Evolutionary conservation across 116 monocot genomes (phyloP), one percentile per base, ranked within the genome.

Genomic region (Zostera marina): DNA sequence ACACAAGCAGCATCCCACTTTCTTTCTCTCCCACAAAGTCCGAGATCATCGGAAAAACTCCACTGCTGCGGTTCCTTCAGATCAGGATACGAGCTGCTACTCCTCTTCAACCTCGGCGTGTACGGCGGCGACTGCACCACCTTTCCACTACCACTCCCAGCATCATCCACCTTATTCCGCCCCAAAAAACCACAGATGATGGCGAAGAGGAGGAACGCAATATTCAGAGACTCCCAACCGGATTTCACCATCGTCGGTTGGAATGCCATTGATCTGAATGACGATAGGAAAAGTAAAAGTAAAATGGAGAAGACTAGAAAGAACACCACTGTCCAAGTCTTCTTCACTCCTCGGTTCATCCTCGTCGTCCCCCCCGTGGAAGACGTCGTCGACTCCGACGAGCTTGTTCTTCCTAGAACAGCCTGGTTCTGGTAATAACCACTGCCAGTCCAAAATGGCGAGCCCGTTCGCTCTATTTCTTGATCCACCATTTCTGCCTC

Each of bases 61-160:
- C 77, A 70, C 15, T 21, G 60, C 17, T 51, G 42, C 72, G 21
- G 14, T 22, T 67, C 71, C 54, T 78, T 65, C 42, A 93, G 70
- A 60, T 93, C 88, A 10, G 84, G 81, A 56, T 88, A 84, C 4
- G 88, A 88, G 68, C 77, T 77, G 66, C 74, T 81, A 58, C 65
- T 81, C 64, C 72, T 66, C 70, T 76, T 72, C 67, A 75, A 59
- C 21, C 79, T 58, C 41, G 71, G 47, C 42, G 57, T 62, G 54
- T 11, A 17, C 54, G 41, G 46, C 13, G 14, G 54, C 51, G 61
- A 41, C 20, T 24, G 5, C 17, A 21, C 12, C 22, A 24, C 41
- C 9, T 45, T 59, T 6, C n/a, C 55, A 8, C 21, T 39, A 14
- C 12, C 54, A 6, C 14, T 22, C 12, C 21, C 48, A 13, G 53